Evolutionary conservation across 192 early-diverging fungal species (phyloP).

Genomic region (Coemansia sp.): DNA sequence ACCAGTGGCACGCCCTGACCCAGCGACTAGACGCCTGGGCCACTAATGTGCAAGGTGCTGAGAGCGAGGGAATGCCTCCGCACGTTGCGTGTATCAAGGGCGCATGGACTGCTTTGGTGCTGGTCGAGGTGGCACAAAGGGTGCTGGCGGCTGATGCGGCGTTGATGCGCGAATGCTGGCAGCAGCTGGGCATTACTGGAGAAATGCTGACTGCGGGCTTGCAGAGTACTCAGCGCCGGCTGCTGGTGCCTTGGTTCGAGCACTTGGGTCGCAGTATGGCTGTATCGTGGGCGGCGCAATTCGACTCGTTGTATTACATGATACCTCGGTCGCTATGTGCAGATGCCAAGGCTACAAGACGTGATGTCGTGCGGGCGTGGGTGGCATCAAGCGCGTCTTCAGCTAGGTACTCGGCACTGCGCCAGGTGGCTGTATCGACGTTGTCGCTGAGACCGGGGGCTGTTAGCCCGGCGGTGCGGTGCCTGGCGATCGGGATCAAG

Average conservation of each 20-base stretch:
- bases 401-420: slow-evolving; percentile 33
- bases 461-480: slow-evolving; percentile 20
- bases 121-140: slow-evolving; percentile 15
- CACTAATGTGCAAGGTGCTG: background rate
- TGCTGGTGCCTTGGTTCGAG: slow-evolving; percentile 38
- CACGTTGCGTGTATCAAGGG: slow-evolving; percentile 36
- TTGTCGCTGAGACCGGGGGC: background rate
- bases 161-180: slow-evolving; percentile 43
- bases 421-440: slow-evolving; percentile 22
- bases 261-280: slow-evolving; percentile 25
- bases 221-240: background rate
- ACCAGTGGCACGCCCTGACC: slow-evolving; percentile 22
- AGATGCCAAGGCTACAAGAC: slow-evolving; percentile 28
- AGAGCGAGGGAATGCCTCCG: slow-evolving; percentile 2
- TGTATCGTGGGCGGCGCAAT: slow-evolving; percentile 30
- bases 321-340: slow-evolving; percentile 17
- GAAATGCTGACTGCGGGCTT: slow-evolving; percentile 19
- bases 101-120: slow-evolving; percentile 29
- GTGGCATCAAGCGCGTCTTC: background rate
- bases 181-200: background rate
- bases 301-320: slow-evolving; percentile 31
- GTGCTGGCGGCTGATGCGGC: background rate
- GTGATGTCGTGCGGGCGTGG: slow-evolving; percentile 46
- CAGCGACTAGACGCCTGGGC: slow-evolving; percentile 32
- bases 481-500: slow-evolving; percentile 20